These are phyloP conservation scores for Paecilomyces dactylethromorphus DNA, from an alignment of 2,329 filamentous ascomycete genomes.

Conservation along the genomic window DNA sequence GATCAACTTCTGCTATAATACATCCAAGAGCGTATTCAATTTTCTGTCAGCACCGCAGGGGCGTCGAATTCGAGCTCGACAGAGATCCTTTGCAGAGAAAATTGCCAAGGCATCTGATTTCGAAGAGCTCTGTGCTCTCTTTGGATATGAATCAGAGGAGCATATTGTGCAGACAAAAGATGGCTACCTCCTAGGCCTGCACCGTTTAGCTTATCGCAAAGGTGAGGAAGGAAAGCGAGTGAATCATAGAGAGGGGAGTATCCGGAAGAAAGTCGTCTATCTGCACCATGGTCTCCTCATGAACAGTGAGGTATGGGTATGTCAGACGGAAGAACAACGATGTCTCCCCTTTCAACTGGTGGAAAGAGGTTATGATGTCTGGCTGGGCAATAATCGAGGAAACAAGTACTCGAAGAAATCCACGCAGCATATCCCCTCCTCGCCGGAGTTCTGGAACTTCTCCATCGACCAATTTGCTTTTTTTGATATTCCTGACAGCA, in stretches of 20 bases:
- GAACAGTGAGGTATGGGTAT: slow-evolving; percentile 99
- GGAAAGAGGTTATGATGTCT: slow-evolving; percentile 90
- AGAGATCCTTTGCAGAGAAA: slow-evolving; percentile 64
- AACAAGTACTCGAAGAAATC: slow-evolving; percentile 99
- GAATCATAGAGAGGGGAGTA: slow-evolving; percentile 58
- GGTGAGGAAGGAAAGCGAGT: slow-evolving; percentile 75
- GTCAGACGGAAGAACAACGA: slow-evolving; percentile 75
- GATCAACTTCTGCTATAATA: slow-evolving; percentile 73
- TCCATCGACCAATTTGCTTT: slow-evolving; percentile 98
- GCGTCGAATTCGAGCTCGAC: slow-evolving; percentile 60
- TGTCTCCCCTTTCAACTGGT: slow-evolving; percentile 85
- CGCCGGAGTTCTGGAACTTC: slow-evolving; percentile 87
- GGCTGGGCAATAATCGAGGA: slow-evolving; percentile 94
- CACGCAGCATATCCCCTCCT: slow-evolving; percentile 65
- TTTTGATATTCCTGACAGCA: slow-evolving; percentile 92
- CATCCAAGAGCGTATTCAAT: slow-evolving; percentile 79
- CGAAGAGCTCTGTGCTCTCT: slow-evolving; percentile 84
- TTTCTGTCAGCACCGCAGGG: slow-evolving; percentile 63
- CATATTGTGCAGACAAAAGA: slow-evolving; percentile 93
- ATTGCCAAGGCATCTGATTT: slow-evolving; percentile 88
- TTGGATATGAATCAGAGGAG: slow-evolving; percentile 90
- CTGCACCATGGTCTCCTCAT: slow-evolving; percentile 94
- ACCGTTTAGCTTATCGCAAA: slow-evolving; percentile 74
- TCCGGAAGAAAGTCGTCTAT: slow-evolving; percentile 82
- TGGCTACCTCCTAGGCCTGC: slow-evolving; percentile 85